phyloP scores from a whole-genome alignment of 352 stramenopile genomes.

The Proteromonas lacertae region DNA sequence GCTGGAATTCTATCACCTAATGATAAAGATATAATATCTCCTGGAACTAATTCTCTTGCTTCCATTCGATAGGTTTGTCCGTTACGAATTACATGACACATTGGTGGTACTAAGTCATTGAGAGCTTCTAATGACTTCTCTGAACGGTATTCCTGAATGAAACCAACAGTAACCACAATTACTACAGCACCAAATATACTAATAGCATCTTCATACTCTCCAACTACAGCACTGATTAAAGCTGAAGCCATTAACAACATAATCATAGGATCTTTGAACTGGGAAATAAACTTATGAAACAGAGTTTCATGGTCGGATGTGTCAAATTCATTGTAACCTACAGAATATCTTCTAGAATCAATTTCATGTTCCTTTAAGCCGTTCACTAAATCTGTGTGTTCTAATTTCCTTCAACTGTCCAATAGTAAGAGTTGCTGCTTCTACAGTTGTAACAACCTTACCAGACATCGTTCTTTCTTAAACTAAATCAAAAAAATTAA shows the following conservation, averaged over 20 bases:
- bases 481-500: too few species aligned
- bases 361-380: too few species aligned
- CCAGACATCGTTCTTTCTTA: too few species aligned
- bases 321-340: too few species aligned
- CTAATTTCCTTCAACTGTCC: too few species aligned
- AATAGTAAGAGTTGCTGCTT: too few species aligned
- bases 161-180: conserved; percentile 81
- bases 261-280: conserved; percentile 87
- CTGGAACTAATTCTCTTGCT: background rate
- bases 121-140: conserved; percentile 20
- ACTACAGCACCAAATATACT: conserved; percentile 67
- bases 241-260: conserved; percentile 64
- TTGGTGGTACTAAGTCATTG: conserved; percentile 19
- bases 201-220: conserved; percentile 68
- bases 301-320: conserved; percentile 21
- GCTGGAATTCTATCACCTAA: background rate
- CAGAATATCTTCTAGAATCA: too few species aligned
- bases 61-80: conserved; percentile 6
- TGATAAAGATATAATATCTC: background rate
- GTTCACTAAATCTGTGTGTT: too few species aligned
- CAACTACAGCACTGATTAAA: conserved; percentile 44
- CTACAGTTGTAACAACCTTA: too few species aligned
- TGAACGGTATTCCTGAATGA: conserved; percentile 40
- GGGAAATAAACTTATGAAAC: conserved; percentile 44
- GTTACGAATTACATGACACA: conserved; percentile 15